phyloP scores from a whole-genome alignment of 2,329 filamentous ascomycete species.

The Trichoderma oligosporum region DNA sequence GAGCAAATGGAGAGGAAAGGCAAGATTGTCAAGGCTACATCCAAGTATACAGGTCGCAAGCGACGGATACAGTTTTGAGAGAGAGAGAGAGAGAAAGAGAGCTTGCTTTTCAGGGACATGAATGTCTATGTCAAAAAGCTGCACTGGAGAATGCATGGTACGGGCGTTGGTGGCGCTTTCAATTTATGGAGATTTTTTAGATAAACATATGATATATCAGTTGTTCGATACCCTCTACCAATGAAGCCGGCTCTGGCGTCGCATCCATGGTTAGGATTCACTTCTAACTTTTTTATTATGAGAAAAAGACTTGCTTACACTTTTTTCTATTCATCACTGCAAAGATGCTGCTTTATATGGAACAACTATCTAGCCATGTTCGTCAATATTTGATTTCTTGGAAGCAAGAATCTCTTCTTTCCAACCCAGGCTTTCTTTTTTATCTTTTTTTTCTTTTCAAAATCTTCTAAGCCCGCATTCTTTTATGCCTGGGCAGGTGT shows the following conservation, averaged over 20 bases:
- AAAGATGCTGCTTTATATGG: not conserved
- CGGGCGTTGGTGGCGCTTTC: conserved; percentile 27
- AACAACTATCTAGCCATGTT: not conserved
- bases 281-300: not conserved
- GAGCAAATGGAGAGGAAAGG: conserved; percentile 93
- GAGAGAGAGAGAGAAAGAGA: not conserved
- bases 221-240: conserved; percentile 23
- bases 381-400: not conserved
- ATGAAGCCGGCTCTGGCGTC: not conserved
- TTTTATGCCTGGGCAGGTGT: not conserved
- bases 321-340: conserved; percentile 1
- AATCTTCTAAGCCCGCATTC: not conserved
- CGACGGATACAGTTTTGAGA: conserved; percentile 69
- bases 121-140: not conserved
- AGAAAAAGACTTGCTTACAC: not conserved
- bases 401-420: not conserved
- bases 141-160: conserved; percentile 30
- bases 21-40: conserved; percentile 86
- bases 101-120: too few relatives aligned
- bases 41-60: conserved; percentile 92
- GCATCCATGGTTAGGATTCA: not conserved
- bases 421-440: not conserved
- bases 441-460: not conserved
- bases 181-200: not conserved
- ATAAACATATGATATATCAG: conserved; percentile 7